Evolutionary conservation across 2,329 filamentous ascomycete species (phyloP).

Genomic region (Zymoseptoria crescenta): DNA sequence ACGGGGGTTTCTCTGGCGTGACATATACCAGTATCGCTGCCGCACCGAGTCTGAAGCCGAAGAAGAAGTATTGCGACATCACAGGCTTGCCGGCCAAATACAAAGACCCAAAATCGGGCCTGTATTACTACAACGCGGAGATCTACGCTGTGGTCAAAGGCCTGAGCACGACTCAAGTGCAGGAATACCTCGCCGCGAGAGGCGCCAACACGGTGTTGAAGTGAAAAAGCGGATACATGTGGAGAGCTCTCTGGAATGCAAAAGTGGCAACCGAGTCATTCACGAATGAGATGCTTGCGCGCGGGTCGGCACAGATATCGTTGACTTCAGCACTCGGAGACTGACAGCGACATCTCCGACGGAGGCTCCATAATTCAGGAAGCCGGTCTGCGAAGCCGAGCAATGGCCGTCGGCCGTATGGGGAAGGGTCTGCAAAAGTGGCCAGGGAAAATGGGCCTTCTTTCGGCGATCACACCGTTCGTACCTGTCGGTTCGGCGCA

Average conservation of each 20-base stretch:
- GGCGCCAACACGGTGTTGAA: constrained; percentile 92
- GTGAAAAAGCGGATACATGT: constrained; percentile 39
- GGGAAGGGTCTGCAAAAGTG: constrained; percentile 4
- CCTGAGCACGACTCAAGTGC: constrained; percentile 72
- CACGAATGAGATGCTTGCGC: not conserved
- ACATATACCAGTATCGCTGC: constrained; percentile 97
- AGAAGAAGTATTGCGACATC: constrained; percentile 90
- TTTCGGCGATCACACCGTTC: not conserved
- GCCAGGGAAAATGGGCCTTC: not conserved
- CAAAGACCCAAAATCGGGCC: constrained; percentile 84
- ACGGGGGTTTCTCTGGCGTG: constrained; percentile 48
- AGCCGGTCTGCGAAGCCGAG: not conserved
- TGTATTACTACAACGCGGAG: constrained; percentile 90
- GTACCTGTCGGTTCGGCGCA: not conserved
- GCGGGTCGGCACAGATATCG: not conserved
- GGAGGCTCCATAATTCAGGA: constrained; percentile 1
- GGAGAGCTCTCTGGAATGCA: not conserved
- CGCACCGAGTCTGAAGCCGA: constrained; percentile 71
- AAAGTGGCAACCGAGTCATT: not conserved
- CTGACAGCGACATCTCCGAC: not conserved
- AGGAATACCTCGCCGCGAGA: constrained; percentile 81
- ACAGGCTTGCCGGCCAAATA: constrained; percentile 90
- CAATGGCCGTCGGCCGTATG: constrained; percentile 1
- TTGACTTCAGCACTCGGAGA: not conserved
- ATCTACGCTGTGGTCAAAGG: constrained; percentile 76